phyloP scores from a whole-genome alignment of 257 asterid genomes.

The Fraxinus anomala region DNA sequence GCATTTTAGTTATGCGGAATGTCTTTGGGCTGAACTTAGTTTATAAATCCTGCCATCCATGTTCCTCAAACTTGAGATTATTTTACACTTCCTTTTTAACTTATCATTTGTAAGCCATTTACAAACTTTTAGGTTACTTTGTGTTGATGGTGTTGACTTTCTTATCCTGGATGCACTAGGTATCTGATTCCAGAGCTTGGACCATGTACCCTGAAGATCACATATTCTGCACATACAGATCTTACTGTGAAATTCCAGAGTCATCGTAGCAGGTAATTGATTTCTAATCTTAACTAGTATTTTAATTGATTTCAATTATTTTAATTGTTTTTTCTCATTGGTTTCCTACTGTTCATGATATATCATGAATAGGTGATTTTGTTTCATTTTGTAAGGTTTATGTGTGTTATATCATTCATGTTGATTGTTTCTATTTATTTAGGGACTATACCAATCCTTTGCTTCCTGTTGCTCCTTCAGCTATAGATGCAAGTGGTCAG shows the following conservation, averaged over 20 bases:
- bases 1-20: constrained; percentile 8
- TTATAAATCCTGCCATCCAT: constrained; percentile 10
- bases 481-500: constrained; percentile 94
- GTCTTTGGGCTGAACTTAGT: background rate
- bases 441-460: constrained; percentile 95
- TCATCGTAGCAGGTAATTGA: constrained; percentile 73
- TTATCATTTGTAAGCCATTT: background rate
- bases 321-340: background rate
- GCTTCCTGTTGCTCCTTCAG: constrained; percentile 95
- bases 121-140: constrained; percentile 4
- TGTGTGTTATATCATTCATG: constrained; percentile 7
- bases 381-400: constrained; percentile 2
- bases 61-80: constrained; percentile 8
- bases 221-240: constrained; percentile 95
- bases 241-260: constrained; percentile 93
- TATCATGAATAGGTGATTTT: background rate
- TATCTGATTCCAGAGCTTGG: constrained; percentile 90
- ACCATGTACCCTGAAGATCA: constrained; percentile 81
- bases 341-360: background rate
- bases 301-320: background rate
- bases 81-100: background rate
- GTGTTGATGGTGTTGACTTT: constrained; percentile 27
- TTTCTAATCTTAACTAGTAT: background rate
- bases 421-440: constrained; percentile 24
- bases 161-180: constrained; percentile 42